Conservation (phyloP, 495 filamentous ascomycete species). For the Neurospora africana region DNA sequence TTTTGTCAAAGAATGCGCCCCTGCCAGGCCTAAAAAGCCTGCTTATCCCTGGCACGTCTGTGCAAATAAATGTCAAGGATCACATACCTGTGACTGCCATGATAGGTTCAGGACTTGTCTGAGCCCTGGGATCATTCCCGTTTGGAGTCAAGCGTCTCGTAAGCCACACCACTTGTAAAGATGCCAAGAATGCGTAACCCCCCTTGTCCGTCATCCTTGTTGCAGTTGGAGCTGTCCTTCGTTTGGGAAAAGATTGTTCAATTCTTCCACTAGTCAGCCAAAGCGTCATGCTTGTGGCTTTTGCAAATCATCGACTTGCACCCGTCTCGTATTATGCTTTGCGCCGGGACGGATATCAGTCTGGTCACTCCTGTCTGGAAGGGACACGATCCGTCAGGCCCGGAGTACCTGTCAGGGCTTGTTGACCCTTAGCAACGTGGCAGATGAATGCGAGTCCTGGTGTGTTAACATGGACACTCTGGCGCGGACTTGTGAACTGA, state of each 20-base stretch:
- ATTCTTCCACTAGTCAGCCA: background rate
- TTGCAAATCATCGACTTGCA: background rate
- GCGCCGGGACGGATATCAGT: background rate
- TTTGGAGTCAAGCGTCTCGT: conserved; percentile 10
- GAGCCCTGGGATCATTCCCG: conserved; percentile 8
- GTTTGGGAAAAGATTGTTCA: background rate
- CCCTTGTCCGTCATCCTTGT: conserved; percentile 4
- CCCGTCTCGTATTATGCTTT: background rate
- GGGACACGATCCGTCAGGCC: background rate
- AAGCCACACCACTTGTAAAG: background rate
- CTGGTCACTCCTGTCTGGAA: background rate
- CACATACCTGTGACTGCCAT: conserved; percentile 3
- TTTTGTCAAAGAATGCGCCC: conserved; percentile 13
- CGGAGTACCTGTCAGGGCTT: background rate
- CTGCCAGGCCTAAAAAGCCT: conserved; percentile 8
- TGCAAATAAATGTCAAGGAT: conserved; percentile 15
- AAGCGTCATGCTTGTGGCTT: background rate
- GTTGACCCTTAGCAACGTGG: background rate
- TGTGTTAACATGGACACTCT: background rate
- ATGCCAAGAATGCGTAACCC: conserved; percentile 1
- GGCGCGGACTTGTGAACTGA: background rate
- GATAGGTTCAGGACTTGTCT: conserved; percentile 10
- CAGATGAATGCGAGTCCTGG: background rate
- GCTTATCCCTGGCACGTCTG: conserved; percentile 10
- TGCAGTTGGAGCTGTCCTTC: conserved; percentile 13